Evolutionary conservation across 352 stramenopile species (phyloP).

Genomic region (Peronosclerospora sorghi): DNA sequence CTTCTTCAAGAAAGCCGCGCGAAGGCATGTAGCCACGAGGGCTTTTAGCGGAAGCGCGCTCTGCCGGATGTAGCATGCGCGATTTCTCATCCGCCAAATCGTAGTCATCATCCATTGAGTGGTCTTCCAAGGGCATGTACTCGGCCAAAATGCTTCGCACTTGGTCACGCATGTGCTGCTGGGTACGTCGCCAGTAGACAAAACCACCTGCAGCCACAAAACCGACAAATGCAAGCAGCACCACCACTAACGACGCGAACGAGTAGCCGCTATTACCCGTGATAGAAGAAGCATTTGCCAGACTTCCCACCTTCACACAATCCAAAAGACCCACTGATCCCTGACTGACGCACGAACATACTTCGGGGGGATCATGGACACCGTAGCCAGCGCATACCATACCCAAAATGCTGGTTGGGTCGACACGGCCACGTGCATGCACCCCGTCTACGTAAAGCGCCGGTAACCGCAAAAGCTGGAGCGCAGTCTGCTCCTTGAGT

Average conservation of each 20-base stretch:
- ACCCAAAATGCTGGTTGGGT: conserved; percentile 67
- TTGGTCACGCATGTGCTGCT: conserved; percentile 91
- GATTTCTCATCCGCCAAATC: conserved; percentile 39
- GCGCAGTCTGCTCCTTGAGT: conserved; percentile 79
- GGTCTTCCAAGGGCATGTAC: conserved; percentile 94
- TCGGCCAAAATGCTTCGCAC: conserved; percentile 92
- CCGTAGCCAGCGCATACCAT: conserved; percentile 83
- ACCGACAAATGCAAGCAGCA: conserved; percentile 72
- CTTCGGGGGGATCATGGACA: conserved; percentile 63
- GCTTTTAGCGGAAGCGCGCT: conserved; percentile 64
- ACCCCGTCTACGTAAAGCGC: conserved; percentile 93
- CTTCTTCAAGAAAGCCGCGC: conserved; percentile 74
- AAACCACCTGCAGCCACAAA: conserved; percentile 65
- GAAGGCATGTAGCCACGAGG: conserved; percentile 78
- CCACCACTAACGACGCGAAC: conserved; percentile 76
- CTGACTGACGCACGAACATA: conserved; percentile 69
- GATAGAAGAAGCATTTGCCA: conserved; percentile 49
- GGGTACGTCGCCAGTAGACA: conserved; percentile 87
- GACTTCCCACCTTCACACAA: conserved; percentile 62
- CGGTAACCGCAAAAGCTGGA: conserved; percentile 87
- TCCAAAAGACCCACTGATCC: conserved; percentile 42
- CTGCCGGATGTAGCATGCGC: conserved; percentile 53
- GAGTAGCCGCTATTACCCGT: conserved; percentile 48
- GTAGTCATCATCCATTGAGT: conserved; percentile 60
- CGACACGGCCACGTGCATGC: conserved; percentile 86